phyloP scores from a whole-genome alignment of 805 yeast genomes.

The Maudiozyma turicensis region DNA sequence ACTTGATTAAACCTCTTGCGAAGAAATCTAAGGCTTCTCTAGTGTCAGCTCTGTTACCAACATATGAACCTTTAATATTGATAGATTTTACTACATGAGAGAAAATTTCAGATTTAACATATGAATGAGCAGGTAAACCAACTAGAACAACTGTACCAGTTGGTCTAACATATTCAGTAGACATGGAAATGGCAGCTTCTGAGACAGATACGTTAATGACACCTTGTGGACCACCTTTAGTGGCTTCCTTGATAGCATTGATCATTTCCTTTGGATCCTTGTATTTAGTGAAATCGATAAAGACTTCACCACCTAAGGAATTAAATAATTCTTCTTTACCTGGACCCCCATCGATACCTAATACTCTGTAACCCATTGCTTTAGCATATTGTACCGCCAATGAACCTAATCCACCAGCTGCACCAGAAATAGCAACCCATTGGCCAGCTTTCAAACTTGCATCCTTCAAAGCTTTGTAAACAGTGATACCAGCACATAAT shows the following conservation, averaged over 20 bases:
- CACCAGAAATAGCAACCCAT: constrained; percentile 53
- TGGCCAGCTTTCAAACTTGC: constrained; percentile 41
- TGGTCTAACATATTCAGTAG: constrained; percentile 48
- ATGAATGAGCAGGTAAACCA: constrained; percentile 72
- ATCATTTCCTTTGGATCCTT: constrained; percentile 36
- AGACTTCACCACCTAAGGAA: constrained; percentile 44
- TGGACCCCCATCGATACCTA: constrained; percentile 49
- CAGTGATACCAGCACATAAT: constrained; percentile 55
- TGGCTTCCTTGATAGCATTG: constrained; percentile 40
- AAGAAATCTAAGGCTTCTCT: constrained; percentile 66
- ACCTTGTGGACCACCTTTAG: constrained; percentile 66
- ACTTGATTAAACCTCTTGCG: constrained; percentile 51
- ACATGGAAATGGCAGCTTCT: constrained; percentile 49
- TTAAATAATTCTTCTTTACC: constrained; percentile 39
- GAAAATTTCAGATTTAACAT: constrained; percentile 55
- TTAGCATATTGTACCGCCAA: constrained; percentile 50
- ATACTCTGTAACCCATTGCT: constrained; percentile 47
- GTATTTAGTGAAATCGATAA: constrained; percentile 43
- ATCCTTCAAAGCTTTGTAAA: constrained; percentile 50
- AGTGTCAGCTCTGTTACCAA: constrained; percentile 81
- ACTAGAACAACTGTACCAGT: constrained; percentile 63
- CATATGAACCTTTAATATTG: constrained; percentile 69
- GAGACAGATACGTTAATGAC: constrained; percentile 63
- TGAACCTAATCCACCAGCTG: constrained; percentile 55
- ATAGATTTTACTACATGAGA: constrained; percentile 62